Base-by-base conservation (phyloP, 768 basidiomycete species). In the Mycena kentingensis region DNA sequence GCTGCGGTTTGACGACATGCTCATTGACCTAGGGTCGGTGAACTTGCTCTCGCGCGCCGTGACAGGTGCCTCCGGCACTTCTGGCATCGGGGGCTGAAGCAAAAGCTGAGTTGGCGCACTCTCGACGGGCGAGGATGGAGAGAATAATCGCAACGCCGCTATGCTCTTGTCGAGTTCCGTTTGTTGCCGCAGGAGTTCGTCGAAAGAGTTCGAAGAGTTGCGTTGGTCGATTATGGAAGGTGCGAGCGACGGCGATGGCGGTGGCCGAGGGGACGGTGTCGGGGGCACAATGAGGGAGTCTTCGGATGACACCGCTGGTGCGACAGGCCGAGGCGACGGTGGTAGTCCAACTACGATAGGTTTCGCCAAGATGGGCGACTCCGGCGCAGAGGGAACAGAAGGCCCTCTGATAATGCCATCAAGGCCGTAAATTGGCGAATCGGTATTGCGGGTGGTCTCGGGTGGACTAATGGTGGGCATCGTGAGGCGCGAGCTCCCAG, bases 131-230 rank as follows among this genome's bases (percentile, higher is more conserved):
- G 46, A 50, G 47, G 54, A 43, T 13, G 68, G 63, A 31, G 77
- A 73, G 55, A 81, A 76, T 22, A 79, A 52, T 36, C 73, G 76
- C 39, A 89, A 71, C 29, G 77, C 78, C 25, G 80, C 80, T 46
- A 89, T 87, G 51, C 77, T 85, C 63, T 72, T 72, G 60, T 87
- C 87, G 45, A 89, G 72, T 54, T 87, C 83, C 2, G 66, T 76
- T 63, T 86, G 84, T 61, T 85, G 79, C 21, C 80, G 80, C 36
- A 83, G 60, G 28, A 88, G 71, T 46, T 78, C 74, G 31, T 80
- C 76, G 21, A 83, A 67, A 1, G 82, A 79, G 16, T 65, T 67
- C 31, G 63, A 52, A 16, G 70, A 69, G 29, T 60, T 63, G 18
- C 63, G 65, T 38, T 65, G 64, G 8, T 53, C 62, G 22, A 49